phyloP scores from a whole-genome alignment of 2,329 filamentous ascomycete species.

The Penicillium sp. region DNA sequence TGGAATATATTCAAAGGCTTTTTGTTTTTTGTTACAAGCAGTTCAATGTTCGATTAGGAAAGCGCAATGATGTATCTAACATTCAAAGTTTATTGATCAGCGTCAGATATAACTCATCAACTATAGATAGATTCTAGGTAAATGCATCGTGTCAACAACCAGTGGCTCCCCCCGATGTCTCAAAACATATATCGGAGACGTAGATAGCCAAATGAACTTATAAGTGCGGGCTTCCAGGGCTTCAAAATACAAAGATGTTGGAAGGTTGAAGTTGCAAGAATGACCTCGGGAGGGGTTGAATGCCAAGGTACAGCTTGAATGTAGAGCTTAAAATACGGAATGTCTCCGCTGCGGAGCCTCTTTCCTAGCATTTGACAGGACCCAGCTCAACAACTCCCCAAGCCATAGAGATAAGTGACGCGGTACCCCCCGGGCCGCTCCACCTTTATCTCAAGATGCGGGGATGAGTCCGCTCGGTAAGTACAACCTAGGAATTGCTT shows the following conservation, averaged over 20 bases:
- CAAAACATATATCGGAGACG: too few relatives aligned
- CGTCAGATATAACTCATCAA: not conserved
- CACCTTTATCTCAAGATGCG: slow-evolving; percentile 5
- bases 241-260: too few relatives aligned
- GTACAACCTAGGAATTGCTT: slow-evolving; percentile 1
- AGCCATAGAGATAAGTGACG: not conserved
- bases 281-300: not conserved
- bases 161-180: too few relatives aligned
- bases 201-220: too few relatives aligned
- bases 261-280: not conserved
- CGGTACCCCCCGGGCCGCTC: not conserved
- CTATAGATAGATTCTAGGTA: not conserved
- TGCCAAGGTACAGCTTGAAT: not conserved
- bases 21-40: not conserved
- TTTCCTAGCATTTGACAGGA: not conserved
- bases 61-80: not conserved
- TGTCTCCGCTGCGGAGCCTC: slow-evolving; percentile 7
- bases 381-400: not conserved
- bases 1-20: not conserved
- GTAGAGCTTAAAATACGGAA: slow-evolving; percentile 7
- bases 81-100: not conserved
- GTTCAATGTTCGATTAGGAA: not conserved
- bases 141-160: too few relatives aligned
- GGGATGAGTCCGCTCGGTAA: slow-evolving; percentile 5
- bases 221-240: too few relatives aligned